These are phyloP conservation scores for Lactifluus volemus DNA, from an alignment of 768 basidiomycete genomes.

Conservation along the genomic window DNA sequence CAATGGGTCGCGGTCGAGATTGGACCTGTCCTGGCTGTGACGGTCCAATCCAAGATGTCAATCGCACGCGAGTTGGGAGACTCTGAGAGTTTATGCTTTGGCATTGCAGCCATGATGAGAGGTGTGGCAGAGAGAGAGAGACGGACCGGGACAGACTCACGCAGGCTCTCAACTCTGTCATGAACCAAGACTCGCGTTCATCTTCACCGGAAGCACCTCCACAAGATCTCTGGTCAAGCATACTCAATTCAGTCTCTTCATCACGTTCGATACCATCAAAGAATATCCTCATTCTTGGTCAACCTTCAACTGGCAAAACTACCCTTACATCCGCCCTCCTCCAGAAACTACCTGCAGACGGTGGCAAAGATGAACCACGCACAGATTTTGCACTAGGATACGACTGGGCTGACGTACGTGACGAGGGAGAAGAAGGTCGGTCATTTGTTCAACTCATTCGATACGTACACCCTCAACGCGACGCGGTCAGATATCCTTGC, in stretches of 20 bases:
- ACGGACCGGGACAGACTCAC: too few relatives aligned
- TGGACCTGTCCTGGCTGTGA: constrained; percentile 63
- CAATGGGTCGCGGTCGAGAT: constrained; percentile 74
- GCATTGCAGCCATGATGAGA: constrained; percentile 28
- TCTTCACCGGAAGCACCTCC: constrained; percentile 68
- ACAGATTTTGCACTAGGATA: constrained; percentile 85
- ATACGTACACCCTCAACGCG: constrained; percentile 1
- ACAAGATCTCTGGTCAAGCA: constrained; percentile 86
- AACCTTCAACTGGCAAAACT: constrained; percentile 72
- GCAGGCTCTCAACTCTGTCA: background rate
- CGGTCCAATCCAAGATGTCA: constrained; percentile 55
- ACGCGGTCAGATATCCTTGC: constrained; percentile 68
- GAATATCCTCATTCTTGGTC: constrained; percentile 78
- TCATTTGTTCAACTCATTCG: background rate
- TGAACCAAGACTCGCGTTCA: constrained; percentile 38
- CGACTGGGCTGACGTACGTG: constrained; percentile 82
- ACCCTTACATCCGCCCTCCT: constrained; percentile 62
- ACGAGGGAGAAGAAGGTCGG: constrained; percentile 92
- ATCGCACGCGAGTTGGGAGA: constrained; percentile 63
- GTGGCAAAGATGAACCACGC: constrained; percentile 48
- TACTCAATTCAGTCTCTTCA: constrained; percentile 79
- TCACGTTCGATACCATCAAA: constrained; percentile 78
- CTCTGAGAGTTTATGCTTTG: constrained; percentile 58
- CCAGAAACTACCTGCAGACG: constrained; percentile 52
- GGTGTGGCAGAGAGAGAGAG: too few relatives aligned